A percentile compares a stretch with the other conserved stretches of the same genome.
Evolutionary conservation across 169 alveolate genomes (phyloP).

Genomic region (Toxoplasma gondii): DNA sequence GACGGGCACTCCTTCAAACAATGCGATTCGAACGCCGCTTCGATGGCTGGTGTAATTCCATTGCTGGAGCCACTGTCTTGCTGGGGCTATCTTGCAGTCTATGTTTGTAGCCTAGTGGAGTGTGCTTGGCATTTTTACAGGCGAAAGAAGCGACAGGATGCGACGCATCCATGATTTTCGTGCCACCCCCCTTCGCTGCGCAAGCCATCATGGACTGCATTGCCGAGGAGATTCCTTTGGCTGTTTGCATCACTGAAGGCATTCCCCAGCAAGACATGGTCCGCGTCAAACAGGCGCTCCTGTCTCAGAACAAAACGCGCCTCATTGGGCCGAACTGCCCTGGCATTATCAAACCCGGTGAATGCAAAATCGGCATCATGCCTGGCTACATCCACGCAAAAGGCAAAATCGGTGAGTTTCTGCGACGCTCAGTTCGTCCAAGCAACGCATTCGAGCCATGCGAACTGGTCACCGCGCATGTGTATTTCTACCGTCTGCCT

Average conservation of each 20-base stretch:
- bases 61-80: too few species aligned
- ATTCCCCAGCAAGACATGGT: constrained; percentile 98
- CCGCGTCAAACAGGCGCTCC: constrained; percentile 83
- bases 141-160: constrained; percentile 85
- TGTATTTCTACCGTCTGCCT: too few species aligned
- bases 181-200: constrained; percentile 96
- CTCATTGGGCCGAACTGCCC: constrained; percentile 99
- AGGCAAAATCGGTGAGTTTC: constrained; percentile 85
- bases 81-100: too few species aligned
- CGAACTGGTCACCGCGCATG: too few species aligned
- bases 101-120: too few species aligned
- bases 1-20: too few species aligned
- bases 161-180: constrained; percentile 95
- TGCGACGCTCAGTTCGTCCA: not conserved
- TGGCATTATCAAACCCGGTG: constrained; percentile 98
- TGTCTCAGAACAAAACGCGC: constrained; percentile 83
- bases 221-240: constrained; percentile 94
- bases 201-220: constrained; percentile 94
- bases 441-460: too few species aligned
- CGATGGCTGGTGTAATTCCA: too few species aligned
- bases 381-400: constrained; percentile 96
- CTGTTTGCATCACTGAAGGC: constrained; percentile 98
- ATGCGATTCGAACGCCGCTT: too few species aligned
- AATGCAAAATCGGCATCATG: constrained; percentile 98
- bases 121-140: not conserved